Conservation (phyloP, 495 filamentous ascomycete species). For the Antarctomyces pellizariae region DNA sequence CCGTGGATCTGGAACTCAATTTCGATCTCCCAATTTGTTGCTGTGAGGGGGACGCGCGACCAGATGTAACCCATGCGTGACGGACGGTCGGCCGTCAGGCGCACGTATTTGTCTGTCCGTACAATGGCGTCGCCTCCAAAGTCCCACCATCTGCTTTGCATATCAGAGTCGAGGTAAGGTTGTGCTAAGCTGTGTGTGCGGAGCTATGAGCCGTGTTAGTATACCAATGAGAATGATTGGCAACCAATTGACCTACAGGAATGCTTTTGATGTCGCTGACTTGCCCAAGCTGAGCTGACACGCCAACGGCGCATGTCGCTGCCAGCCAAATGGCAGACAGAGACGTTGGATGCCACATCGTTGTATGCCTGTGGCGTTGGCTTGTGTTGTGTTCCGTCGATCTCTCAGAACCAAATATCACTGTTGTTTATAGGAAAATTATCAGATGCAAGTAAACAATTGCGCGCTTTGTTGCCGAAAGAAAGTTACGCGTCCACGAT, state of each 20-base stretch:
- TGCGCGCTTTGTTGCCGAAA: no score
- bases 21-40: slow-evolving; percentile 98
- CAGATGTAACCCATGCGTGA: slow-evolving; percentile 85
- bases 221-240: slow-evolving; percentile 4
- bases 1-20: slow-evolving; percentile 85
- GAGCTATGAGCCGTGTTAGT: neutral
- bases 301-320: slow-evolving; percentile 22
- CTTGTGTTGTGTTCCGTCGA: no score
- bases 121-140: slow-evolving; percentile 93
- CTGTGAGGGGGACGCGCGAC: slow-evolving; percentile 81
- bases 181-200: slow-evolving; percentile 16
- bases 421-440: no score
- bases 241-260: slow-evolving; percentile 18
- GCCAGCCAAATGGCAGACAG: slow-evolving; percentile 31
- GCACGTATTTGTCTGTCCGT: slow-evolving; percentile 80
- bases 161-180: slow-evolving; percentile 94
- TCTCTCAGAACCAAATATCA: slow-evolving; percentile 1
- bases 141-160: slow-evolving; percentile 98
- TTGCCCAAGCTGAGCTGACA: no score
- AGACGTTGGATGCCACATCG: slow-evolving; percentile 24
- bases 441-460: no score
- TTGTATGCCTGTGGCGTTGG: no score
- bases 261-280: slow-evolving; percentile 33
- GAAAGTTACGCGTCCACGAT: no score
- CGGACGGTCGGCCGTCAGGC: slow-evolving; percentile 71